Base-by-base conservation (phyloP, 2,329 filamentous ascomycete species). In the Arachnomyces sp. region DNA sequence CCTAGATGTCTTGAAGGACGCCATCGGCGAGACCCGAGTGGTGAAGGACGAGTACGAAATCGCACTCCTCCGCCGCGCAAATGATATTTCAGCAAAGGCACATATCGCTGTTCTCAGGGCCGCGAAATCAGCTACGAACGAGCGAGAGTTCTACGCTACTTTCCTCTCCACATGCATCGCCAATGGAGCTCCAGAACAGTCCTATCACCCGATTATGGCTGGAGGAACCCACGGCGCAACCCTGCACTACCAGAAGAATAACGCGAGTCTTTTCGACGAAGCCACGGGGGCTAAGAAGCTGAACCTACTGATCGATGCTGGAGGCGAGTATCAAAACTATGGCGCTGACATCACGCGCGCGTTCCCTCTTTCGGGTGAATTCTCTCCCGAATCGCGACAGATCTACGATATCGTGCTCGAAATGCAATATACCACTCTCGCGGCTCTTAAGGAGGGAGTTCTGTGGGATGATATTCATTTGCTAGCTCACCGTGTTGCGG, bases 311-410 rank as follows among this genome's bases (percentile, higher is more conserved):
- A 70, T 98, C 3, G 90, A 98, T 58, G 89, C 90, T 1, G 89
- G 87, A 2, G 84, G 81, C 49, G 90, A 96, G 62, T 94, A 80
- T 64, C 67, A 80, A 36, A 82, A 84, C 51, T 96, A 98, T 60
- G 87, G 87, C 21, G 85, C 84, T 42, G 90, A 96, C 61, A 80
- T 96, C 18, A 96, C 92, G 0, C 78, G 90, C 29, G 92, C 89
- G 0, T 79, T 95, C 49, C 90, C 90, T 3, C 66, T 95, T 15
- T 75, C 73, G 11, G 84, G 85, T 4, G 67, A 66, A 1, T 94
- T 87, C 51, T 76, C 78, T 0, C 60, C 71, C 11, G 83, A 90
- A 57, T 81, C 82, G 1, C 73, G 75, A 35, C 74, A 77, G 7
- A 81, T 95, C 38, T 89, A 95, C 59, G 72, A 77, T 34, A 71